Evolutionary conservation across 768 basidiomycete genomes (phyloP).

Genomic region (Tylopilus vinaceipallidus): DNA sequence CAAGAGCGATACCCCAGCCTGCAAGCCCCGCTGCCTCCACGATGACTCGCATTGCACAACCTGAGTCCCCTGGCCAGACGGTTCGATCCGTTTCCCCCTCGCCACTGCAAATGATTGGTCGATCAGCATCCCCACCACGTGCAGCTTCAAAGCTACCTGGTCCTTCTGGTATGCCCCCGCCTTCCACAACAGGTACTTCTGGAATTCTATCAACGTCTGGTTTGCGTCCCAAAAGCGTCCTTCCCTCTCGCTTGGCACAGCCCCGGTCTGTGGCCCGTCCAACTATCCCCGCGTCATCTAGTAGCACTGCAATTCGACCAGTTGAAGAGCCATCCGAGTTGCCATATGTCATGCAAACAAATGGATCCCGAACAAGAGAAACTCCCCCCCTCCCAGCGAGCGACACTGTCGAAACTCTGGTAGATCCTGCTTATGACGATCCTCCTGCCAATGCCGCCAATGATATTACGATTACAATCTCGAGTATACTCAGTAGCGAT

Average conservation of each 20-base stretch:
- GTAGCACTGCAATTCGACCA: conserved; percentile 20
- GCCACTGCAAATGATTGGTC: conserved; percentile 36
- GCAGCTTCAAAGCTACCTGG: conserved; percentile 43
- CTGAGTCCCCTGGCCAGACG: conserved; percentile 40
- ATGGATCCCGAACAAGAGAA: conserved; percentile 16
- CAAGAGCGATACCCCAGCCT: conserved; percentile 46
- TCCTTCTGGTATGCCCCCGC: conserved; percentile 12
- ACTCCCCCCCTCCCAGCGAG: conserved; percentile 19
- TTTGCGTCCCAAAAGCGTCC: conserved; percentile 59
- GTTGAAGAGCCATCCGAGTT: conserved; percentile 32
- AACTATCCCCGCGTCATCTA: conserved; percentile 18
- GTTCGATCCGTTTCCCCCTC: conserved; percentile 38
- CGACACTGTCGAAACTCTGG: conserved; percentile 33
- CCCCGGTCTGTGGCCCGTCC: conserved; percentile 49
- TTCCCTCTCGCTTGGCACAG: conserved; percentile 73
- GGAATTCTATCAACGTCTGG: conserved; percentile 35
- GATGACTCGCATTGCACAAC: conserved; percentile 41
- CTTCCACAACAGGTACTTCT: conserved; percentile 12
- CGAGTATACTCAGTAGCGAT: conserved; percentile 87
- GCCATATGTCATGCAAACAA: conserved; percentile 23
- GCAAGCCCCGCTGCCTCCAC: conserved; percentile 44
- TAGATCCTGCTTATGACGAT: conserved; percentile 31
- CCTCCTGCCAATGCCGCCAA: conserved; percentile 32
- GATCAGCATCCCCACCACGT: conserved; percentile 49
- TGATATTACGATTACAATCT: conserved; percentile 79